A percentile compares a stretch with the other conserved stretches of the same genome.
Evolutionary conservation across 164 flowering plant genomes (phyloP).

Genomic region (Liriodendron chinense): DNA sequence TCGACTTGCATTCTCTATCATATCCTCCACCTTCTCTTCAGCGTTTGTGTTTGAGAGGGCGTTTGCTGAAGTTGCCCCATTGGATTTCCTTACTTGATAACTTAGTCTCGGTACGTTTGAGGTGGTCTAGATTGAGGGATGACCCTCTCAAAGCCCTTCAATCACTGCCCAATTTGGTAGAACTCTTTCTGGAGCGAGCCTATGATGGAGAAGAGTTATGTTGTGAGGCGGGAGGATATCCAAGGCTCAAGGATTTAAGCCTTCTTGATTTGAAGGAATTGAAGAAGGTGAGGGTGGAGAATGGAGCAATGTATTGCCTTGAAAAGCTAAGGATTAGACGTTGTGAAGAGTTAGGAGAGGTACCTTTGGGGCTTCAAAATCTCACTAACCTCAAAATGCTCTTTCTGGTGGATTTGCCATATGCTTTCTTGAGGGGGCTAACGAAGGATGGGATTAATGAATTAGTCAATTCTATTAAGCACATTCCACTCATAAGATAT

Average conservation of each 20-base stretch:
- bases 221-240: background rate
- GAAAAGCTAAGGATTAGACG: background rate
- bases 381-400: background rate
- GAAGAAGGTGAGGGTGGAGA: background rate
- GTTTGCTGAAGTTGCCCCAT: background rate
- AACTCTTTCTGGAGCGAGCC: background rate
- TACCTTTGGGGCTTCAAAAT: constrained; percentile 3
- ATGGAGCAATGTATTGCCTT: constrained; percentile 1
- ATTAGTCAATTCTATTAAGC: no score
- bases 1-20: constrained; percentile 4
- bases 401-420: no score
- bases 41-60: background rate
- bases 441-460: no score
- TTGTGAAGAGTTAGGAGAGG: constrained; percentile 1
- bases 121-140: constrained; percentile 10
- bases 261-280: background rate
- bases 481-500: no score
- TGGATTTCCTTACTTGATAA: constrained; percentile 7
- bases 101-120: background rate
- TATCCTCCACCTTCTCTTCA: constrained; percentile 4
- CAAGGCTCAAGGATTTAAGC: background rate
- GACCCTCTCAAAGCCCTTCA: constrained; percentile 4
- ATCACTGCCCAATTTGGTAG: constrained; percentile 4
- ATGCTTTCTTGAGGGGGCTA: no score
- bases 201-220: background rate